Percentiles rank a stretch among this genome's conserved stretches.
Conservation (phyloP, 192 early-diverging fungal genomes). For the Allomyces javanicus region DNA sequence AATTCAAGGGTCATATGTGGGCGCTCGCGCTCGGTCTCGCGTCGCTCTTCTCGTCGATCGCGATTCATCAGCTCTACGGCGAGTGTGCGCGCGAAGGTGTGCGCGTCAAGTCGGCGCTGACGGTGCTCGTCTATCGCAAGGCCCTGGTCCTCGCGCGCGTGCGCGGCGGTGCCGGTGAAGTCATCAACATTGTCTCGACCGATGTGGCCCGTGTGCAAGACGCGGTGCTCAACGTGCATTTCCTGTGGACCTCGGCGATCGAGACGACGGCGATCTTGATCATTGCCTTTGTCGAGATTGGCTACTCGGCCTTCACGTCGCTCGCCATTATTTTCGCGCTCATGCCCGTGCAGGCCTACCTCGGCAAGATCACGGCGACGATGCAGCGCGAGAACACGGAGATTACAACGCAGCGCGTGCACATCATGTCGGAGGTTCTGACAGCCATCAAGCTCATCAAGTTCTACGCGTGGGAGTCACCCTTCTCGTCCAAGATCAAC, state of each 20-base stretch:
- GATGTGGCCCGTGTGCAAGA: conserved; percentile 54
- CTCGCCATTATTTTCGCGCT: conserved; percentile 27
- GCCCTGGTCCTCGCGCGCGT: conserved; percentile 37
- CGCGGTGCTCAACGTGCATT: conserved; percentile 48
- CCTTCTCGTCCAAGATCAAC: conserved; percentile 35
- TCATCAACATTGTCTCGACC: conserved; percentile 50
- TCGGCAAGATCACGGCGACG: conserved; percentile 26
- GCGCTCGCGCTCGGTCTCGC: conserved; percentile 17
- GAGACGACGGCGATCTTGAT: conserved; percentile 23
- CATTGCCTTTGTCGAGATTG: conserved; percentile 1
- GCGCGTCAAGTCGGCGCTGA: conserved; percentile 6
- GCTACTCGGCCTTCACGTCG: conserved; percentile 6
- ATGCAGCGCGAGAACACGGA: conserved; percentile 27
- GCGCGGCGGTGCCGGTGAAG: conserved; percentile 40
- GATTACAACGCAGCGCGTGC: conserved; percentile 39
- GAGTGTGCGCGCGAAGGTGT: conserved; percentile 19
- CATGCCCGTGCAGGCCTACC: conserved; percentile 39
- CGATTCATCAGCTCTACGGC: conserved; percentile 20
- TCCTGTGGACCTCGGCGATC: conserved; percentile 44
- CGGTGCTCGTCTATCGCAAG: conserved; percentile 36
- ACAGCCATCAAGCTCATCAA: conserved; percentile 58
- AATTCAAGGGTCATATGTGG: conserved; percentile 4
- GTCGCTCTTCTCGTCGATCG: conserved; percentile 11
- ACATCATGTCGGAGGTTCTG: conserved; percentile 50
- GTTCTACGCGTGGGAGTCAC: conserved; percentile 52